Conservation (phyloP, 2,329 filamentous ascomycete species). For the Chaetothyriales sp. region DNA sequence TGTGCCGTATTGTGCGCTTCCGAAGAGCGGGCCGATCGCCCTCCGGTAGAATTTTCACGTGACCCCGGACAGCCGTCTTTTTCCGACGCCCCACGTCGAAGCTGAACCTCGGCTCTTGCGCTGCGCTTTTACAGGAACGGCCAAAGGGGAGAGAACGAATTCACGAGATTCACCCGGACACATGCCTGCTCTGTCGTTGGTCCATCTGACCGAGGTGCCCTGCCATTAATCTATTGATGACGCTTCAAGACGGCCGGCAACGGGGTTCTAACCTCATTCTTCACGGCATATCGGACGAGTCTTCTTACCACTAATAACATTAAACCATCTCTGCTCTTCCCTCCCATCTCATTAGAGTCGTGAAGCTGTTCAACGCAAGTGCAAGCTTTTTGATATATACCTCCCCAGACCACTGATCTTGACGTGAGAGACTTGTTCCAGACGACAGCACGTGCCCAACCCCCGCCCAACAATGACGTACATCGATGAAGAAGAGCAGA, state of each 20-base stretch:
- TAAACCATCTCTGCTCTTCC: neutral
- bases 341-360: neutral
- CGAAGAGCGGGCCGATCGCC: neutral
- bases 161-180: neutral
- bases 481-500: conserved; percentile 52
- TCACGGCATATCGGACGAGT: neutral
- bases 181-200: neutral
- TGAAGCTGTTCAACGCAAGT: neutral
- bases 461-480: conserved; percentile 26
- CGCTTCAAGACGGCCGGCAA: neutral
- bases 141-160: neutral
- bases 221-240: neutral
- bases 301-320: neutral
- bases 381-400: neutral
- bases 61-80: neutral
- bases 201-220: neutral
- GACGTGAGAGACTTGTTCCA: neutral
- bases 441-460: neutral
- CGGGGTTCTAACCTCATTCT: neutral
- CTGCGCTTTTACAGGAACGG: neutral
- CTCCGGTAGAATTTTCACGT: neutral
- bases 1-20: no score
- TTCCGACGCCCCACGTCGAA: neutral
- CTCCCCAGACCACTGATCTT: neutral
- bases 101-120: neutral